Conservation (phyloP, 2,329 filamentous ascomycete species). For the Podosphaera xanthii region DNA sequence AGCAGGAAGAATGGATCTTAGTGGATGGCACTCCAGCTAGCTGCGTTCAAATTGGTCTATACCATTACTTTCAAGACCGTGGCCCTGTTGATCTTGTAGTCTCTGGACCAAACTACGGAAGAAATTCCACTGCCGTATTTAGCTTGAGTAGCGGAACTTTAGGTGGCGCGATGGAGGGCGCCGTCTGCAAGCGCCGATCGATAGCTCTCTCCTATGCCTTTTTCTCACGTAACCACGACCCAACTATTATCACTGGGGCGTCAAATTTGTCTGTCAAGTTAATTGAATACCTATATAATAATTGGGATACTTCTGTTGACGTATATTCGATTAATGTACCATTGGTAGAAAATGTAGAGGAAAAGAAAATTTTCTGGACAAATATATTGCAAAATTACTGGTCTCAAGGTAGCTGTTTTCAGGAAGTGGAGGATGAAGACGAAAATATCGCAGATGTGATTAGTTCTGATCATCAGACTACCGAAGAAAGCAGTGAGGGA, state of each 20-base stretch:
- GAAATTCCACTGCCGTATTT: slow-evolving; percentile 63
- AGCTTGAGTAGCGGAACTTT: slow-evolving; percentile 57
- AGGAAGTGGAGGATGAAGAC: slow-evolving; percentile 46
- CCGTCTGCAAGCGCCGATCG: slow-evolving; percentile 42
- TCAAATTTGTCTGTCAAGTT: slow-evolving; percentile 33
- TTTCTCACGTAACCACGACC: slow-evolving; percentile 60
- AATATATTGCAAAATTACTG: slow-evolving; percentile 80
- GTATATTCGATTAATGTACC: slow-evolving; percentile 88
- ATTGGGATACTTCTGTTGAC: slow-evolving; percentile 54
- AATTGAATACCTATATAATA: slow-evolving; percentile 53
- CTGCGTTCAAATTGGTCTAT: slow-evolving; percentile 61
- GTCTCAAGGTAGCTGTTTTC: slow-evolving; percentile 65
- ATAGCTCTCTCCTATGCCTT: slow-evolving; percentile 85
- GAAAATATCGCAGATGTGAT: slow-evolving; percentile 38
- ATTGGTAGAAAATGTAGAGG: slow-evolving; percentile 50
- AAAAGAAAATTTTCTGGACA: slow-evolving; percentile 57
- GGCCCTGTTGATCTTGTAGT: slow-evolving; percentile 56
- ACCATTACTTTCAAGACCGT: slow-evolving; percentile 53
- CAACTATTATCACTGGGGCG: slow-evolving; percentile 55
- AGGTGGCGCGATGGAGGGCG: slow-evolving; percentile 55
- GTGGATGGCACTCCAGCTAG: slow-evolving; percentile 63
- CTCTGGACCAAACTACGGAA: slow-evolving; percentile 62
- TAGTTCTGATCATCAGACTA: slow-evolving; percentile 13
- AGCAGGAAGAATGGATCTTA: slow-evolving; percentile 56
- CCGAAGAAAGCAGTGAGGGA: slow-evolving; percentile 6